Base-by-base conservation (phyloP, 1,284 basidiomycete genomes). In the Microbotryum violaceum region DNA sequence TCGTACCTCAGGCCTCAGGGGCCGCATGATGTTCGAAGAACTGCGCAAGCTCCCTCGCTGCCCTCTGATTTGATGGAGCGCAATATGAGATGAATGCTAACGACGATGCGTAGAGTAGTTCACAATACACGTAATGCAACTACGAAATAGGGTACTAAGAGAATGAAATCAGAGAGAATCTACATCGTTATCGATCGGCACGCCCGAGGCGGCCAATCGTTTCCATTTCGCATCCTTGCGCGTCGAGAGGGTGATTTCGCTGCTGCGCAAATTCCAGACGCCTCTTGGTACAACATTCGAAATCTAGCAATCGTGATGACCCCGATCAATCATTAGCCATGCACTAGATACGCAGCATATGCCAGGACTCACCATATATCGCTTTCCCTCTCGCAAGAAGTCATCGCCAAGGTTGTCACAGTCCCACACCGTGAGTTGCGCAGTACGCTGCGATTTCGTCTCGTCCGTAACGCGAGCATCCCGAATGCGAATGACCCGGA, bases 391-490 rank as follows among this genome's bases (percentile, higher is more conserved):
- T 42, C 79, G 76, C 67, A 93, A 83, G 3, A 78, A 73, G 8
- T 82, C 85, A 6, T 79, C 75, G 12, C 77, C 77, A 33, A 87
- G 69, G 10, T 76, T 78, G 6, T 84, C 76, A 1, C 84, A 85
- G 70, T 94, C 89, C 89, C 90, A 93, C 1, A 91, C 81, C 0
- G 87, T 92, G 54, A 96, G 70, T 72, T 89, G 86, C 0, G 83
- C 90, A 1, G 76, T 79, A 20, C 88, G 81, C 60, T 79, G 27
- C 16, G 56, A 45, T 48, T 78, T 6, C 80, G 77, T 18, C 81
- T 80, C 63, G 79, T 77, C 62, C 79, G 78, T 1, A 71, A 70
- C 42, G 31, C 77, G 78, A 7, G 86, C 84, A 73, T 97, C 94
- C 64, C 82, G 78, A 23, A 88, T 81, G 16, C 86, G 78, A 9